A percentile compares a stretch with the other conserved stretches of the same genome.
These are phyloP conservation scores for Quercus suber DNA, from an alignment of 306 rosid species.

Conservation along the genomic window DNA sequence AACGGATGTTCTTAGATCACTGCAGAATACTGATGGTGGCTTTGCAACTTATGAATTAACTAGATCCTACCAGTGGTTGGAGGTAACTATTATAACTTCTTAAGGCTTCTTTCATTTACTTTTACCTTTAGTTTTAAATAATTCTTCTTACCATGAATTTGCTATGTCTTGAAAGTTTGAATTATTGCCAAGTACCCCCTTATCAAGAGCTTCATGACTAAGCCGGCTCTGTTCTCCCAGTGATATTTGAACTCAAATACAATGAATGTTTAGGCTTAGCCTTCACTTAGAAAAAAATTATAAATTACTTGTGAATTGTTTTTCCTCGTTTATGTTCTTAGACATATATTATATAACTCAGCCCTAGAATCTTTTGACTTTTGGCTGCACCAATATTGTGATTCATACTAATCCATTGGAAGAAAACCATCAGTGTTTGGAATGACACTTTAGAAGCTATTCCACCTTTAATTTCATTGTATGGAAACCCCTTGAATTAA, in stretches of 20 bases:
- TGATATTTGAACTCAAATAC: not conserved
- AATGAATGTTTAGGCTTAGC: not conserved
- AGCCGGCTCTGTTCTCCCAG: not conserved
- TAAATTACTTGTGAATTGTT: not conserved
- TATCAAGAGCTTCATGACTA: not conserved
- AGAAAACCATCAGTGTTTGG: not conserved
- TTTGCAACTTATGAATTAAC: slow-evolving; percentile 89
- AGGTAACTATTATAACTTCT: slow-evolving; percentile 39
- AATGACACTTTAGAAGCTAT: not conserved
- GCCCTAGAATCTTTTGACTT: not conserved
- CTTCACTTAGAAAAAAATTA: not conserved
- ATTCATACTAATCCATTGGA: not conserved
- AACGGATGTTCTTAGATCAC: not conserved
- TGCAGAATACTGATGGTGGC: slow-evolving; percentile 79
- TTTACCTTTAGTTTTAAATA: not conserved
- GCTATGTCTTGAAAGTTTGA: not conserved
- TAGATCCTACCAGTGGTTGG: slow-evolving; percentile 86
- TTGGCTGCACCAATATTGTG: not conserved
- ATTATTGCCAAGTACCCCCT: not conserved
- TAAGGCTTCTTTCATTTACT: not conserved
- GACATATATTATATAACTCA: not conserved
- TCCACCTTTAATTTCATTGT: not conserved
- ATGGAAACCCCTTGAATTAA: not conserved
- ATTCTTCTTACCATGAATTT: not conserved
- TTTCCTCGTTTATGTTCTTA: not conserved